Conservation (phyloP, 139 green algal species). For the Tetradesmus lagerheimii region DNA sequence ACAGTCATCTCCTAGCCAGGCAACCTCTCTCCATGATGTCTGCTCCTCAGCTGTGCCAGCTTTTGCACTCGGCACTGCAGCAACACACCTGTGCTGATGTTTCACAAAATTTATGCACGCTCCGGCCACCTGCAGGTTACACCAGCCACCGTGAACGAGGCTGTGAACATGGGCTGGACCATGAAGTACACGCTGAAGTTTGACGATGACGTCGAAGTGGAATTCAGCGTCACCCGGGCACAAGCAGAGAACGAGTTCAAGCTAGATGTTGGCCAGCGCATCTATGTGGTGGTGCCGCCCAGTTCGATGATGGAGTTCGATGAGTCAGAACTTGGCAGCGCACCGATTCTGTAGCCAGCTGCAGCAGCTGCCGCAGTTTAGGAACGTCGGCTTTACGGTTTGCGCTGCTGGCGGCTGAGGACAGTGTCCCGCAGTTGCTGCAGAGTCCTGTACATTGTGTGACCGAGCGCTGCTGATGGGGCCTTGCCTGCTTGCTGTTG, state of each 20-base stretch:
- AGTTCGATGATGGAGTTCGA: conserved; percentile 68
- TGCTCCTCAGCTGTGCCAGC: too few relatives aligned
- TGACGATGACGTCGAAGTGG: conserved; percentile 77
- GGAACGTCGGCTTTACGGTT: too few relatives aligned
- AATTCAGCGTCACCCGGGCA: conserved; percentile 52
- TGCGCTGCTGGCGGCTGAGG: not conserved
- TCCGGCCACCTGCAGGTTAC: not conserved
- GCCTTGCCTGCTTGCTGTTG: too few relatives aligned
- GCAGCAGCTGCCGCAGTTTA: too few relatives aligned
- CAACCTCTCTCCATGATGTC: too few relatives aligned
- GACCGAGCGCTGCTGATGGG: too few relatives aligned
- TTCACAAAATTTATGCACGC: too few relatives aligned
- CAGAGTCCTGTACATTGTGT: too few relatives aligned
- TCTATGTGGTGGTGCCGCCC: conserved; percentile 65
- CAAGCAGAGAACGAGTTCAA: conserved; percentile 56
- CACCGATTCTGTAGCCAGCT: conserved; percentile 52
- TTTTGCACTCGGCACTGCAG: too few relatives aligned
- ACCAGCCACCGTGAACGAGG: conserved; percentile 72
- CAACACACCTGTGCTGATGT: too few relatives aligned
- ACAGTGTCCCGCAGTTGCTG: too few relatives aligned
- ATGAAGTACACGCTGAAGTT: conserved; percentile 81
- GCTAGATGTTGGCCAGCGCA: conserved; percentile 66
- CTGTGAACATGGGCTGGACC: conserved; percentile 70
- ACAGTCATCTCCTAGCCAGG: too few relatives aligned
- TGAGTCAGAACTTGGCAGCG: conserved; percentile 64